Evolutionary conservation across 2,329 filamentous ascomycete genomes (phyloP), one percentile per base, ranked within the genome.

Genomic region (Clarireedia hainanense): DNA sequence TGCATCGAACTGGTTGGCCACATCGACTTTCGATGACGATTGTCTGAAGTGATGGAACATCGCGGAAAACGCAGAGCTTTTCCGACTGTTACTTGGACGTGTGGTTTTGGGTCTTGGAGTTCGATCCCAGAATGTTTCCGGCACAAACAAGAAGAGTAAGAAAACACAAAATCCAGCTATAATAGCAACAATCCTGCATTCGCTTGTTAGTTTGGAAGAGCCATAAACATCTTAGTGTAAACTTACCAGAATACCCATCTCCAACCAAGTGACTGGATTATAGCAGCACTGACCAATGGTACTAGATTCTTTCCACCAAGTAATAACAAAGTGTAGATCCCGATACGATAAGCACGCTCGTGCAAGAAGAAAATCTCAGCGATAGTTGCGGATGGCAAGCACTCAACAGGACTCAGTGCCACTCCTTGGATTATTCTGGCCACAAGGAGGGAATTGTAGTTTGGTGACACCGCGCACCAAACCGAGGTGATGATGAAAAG

Each of bases 301-400:
- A 96, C 79, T 60, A 97, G 69, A 64, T 96, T 97, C 76, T 96
- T 96, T 50, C 91, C 91, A 14, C 91, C 89, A 0, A 97, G 79
- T 12, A 97, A 77, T 5, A 97, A 75, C 20, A 97, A 73, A 0
- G 91, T 96, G 68, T 97, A 97, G 24, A 97, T 91, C 9, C 94
- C 94, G 46, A 97, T 83, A 4, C 92, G 86, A 68, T 91, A 97
- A 0, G 92, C 92, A 58, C 92, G 80, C 72, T 97, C 92, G 65
- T 97, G 92, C 20, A 97, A 76, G 67, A 96, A 96, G 75, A 91
- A 97, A 58, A 97, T 96, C 71, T 97, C 92, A 3, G 91, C 91
- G 65, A 97, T 92, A 0, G 91, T 96, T 15, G 92, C 91, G 4
- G 90, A 95, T 0, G 92, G 92, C 30, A 97, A 78, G 66, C 91